A percentile compares a stretch with the other conserved stretches of the same genome.
These are phyloP conservation scores for Trichoderma sp. DNA, from an alignment of 2,329 filamentous ascomycete species.

Conservation along the genomic window DNA sequence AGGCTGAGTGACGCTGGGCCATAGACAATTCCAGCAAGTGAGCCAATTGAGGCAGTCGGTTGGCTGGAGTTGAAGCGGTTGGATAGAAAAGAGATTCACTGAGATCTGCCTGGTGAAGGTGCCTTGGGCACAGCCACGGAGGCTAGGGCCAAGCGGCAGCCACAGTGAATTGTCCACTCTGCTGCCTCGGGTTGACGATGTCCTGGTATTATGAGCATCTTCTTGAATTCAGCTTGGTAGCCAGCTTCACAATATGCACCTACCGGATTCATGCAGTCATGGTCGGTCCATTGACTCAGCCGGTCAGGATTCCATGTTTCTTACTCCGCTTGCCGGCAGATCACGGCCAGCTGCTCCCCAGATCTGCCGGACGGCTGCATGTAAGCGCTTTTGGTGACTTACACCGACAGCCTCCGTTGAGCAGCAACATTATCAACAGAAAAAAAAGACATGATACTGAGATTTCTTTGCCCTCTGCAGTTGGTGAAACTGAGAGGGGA, in stretches of 20 bases:
- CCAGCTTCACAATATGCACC: not conserved
- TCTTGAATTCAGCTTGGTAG: too few species aligned
- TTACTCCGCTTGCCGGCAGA: not conserved
- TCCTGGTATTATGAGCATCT: not conserved
- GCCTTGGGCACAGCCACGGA: constrained; percentile 18
- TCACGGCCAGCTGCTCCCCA: not conserved
- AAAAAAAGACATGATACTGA: too few species aligned
- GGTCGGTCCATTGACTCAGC: not conserved
- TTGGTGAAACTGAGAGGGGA: too few species aligned
- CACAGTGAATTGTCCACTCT: not conserved
- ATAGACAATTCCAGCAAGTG: not conserved
- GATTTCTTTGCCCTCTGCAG: too few species aligned
- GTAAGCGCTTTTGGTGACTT: not conserved
- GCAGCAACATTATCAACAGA: too few species aligned
- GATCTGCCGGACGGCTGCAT: not conserved
- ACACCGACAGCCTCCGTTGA: too few species aligned
- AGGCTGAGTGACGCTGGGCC: not conserved
- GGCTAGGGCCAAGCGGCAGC: not conserved
- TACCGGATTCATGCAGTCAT: not conserved
- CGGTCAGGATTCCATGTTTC: not conserved
- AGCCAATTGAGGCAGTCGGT: too few species aligned
- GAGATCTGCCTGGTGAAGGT: constrained; percentile 13
- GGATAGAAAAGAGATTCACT: not conserved
- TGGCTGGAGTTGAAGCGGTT: not conserved
- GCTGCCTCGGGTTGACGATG: not conserved